phyloP scores from a whole-genome alignment of 169 alveolate genomes.

The Pseudocohnilembus persalinus region DNA sequence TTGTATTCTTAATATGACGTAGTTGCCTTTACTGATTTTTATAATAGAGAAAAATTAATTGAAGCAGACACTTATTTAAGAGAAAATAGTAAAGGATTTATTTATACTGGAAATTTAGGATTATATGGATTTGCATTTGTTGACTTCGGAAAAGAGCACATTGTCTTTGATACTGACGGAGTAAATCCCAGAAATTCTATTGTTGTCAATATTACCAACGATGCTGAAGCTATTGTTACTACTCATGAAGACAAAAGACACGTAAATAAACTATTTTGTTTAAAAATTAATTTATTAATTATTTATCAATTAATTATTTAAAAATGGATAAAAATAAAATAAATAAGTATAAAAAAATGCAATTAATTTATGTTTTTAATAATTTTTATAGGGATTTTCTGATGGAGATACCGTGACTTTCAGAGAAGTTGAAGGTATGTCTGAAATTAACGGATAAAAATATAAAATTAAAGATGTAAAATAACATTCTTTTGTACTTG shows the following conservation, averaged over 20 bases:
- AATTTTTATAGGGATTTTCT: constrained; percentile 86
- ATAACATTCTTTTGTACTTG: constrained; percentile 85
- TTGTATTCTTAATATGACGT: constrained; percentile 71
- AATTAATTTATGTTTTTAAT: too few relatives aligned
- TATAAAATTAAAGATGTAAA: constrained; percentile 90
- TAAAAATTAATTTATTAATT: too few relatives aligned
- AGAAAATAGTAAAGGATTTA: constrained; percentile 80
- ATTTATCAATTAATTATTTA: too few relatives aligned
- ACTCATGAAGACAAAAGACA: neutral
- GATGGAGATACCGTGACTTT: constrained; percentile 96
- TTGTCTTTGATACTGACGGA: neutral
- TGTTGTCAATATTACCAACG: neutral
- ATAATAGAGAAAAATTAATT: constrained; percentile 48
- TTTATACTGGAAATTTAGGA: constrained; percentile 26
- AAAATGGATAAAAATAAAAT: too few relatives aligned
- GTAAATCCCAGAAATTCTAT: neutral
- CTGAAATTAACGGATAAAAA: constrained; percentile 89
- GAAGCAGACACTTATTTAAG: constrained; percentile 55
- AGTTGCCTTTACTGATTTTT: constrained; percentile 69
- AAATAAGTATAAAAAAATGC: too few relatives aligned
- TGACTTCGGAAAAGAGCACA: neutral
- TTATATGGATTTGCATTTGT: neutral
- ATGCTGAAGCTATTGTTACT: neutral
- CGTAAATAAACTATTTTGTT: neutral
- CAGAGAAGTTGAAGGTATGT: constrained; percentile 97